Base-by-base conservation (phyloP, 768 basidiomycete genomes). In the Lactarius quietus region DNA sequence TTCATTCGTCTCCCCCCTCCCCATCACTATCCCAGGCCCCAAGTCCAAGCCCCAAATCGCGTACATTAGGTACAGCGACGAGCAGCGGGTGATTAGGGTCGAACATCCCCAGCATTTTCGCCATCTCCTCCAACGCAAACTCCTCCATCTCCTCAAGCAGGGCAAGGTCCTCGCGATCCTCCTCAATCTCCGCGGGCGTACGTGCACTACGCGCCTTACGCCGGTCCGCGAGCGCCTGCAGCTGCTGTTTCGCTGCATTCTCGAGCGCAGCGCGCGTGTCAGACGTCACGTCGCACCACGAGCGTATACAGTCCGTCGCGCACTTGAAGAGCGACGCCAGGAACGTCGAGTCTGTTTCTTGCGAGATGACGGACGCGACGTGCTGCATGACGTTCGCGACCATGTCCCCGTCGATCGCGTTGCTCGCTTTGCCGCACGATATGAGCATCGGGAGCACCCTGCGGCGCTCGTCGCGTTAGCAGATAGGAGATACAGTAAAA, bases 141-240 rank as follows among this genome's bases (percentile, higher is more conserved):
- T 90, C 90, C 73, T 92, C 91, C 76, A 92, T 86, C 79, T 93
- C 90, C 74, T 93, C 89, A 43, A 90, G 72, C 60, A 92, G 73
- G 73, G 83, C 83, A 69, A 90, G 75, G 68, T 92, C 90, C 67
- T 92, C 89, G 63, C 78, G 77, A 58, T 91, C 88, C 61, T 85
- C 83, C 62, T 79, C 78, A 68, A 71, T 61, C 59, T 73, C 75
- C 20, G 61, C 59, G 23, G 73, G 70, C 17, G 75, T 75, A 20
- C 79, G 70, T 63, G 79, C 74, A 6, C 80, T 74, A 26, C 90
- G 81, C 3, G 79, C 74, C 67, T 86, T 86, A 28, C 91, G 83
- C 68, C 81, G 80, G 43, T 92, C 89, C 0, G 90, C 91, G 18
- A 93, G 75, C 2, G 75, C 72, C 31, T 87, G 85, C 14, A 93